Base-by-base conservation (phyloP, 805 yeast genomes). In the Wickerhamomyces hampshirensis region DNA sequence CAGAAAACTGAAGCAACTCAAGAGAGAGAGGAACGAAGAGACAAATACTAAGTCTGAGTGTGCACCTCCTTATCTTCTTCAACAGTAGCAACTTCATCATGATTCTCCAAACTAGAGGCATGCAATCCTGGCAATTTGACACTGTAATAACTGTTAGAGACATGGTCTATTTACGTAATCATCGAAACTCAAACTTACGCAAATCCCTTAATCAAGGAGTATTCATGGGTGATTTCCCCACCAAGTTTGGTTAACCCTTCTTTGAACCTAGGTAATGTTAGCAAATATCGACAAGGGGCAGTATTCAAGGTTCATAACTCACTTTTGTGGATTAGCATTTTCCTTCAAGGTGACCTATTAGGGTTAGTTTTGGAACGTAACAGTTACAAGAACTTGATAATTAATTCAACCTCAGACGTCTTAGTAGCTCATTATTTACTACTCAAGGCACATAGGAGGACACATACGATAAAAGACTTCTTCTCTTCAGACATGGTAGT, bases 61-160 rank as follows among this genome's bases (percentile, higher is more conserved):
- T 68, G 66, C 28, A 81, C 86, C 51, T 75, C 83, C 52, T 71
- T 63, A 55, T 82, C 89, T 55, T 77, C 86, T 58, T 82, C 89
- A 44, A 80, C 64, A 28, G 68, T 60, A 32, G 73, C 71, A 46
- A 82, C 79, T 33, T 66, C 69, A 19, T 71, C 73, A 51, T 75
- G 69, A 28, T 57, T 51, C 44, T 64, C 57, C 47, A 81, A 55
- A n/a, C 73, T 46, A 16, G 59, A 55, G 24, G 72, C 64, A 46
- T 75, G 80, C 26, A 43, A 40, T 5, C 65, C 58, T 29, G 88
- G 87, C 43, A 82, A 58, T 49, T 75, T 73, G 39, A 73, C 69
- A 34, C 48, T 44, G 29, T 13, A 5, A 4, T 16, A n/a, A 21
- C 11, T 21, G 24, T n/a, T n/a, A n/a, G n/a, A n/a, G n/a, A n/a